Evolutionary conservation across 768 basidiomycete species (phyloP), one percentile per base, ranked within the genome.

Genomic region (Paxillus rubicundulus): DNA sequence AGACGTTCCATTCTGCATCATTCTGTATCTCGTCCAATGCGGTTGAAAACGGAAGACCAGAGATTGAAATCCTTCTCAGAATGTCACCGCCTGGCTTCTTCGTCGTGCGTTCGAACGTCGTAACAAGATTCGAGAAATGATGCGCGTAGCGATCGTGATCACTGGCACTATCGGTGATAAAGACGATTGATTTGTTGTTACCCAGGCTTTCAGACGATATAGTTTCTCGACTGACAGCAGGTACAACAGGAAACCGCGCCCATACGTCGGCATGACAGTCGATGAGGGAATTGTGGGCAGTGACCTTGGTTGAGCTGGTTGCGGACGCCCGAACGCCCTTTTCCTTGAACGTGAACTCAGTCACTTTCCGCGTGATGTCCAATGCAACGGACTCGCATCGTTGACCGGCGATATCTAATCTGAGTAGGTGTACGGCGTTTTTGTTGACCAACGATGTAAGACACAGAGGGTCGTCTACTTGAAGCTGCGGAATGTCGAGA

Each of bases 341-440:
- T 50, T 77, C 74, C 50, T 71, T 72, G 69, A 85, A 84, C 52
- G 70, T 74, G 54, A 81, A 82, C 49, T 84, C 80, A 2, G 82
- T 82, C 10, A 73, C 64, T 52, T 78, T 81, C 47, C 76, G 77
- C 8, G 79, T 81, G 56, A 85, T 82, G 30, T 77, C 71, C 40
- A 85, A 60, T 0, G 70, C 74, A 14, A 77, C 34, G 0, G 84
- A 85, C 20, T 59, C 59, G 46, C 75, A 75, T 16, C 56, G 50
- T 2, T 59, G 66, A 4, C 61, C 30, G 5, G 60, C 28, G 5
- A 64, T 53, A 50, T 80, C 72, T 5, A 84, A 62, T 9, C 58
- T 57, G 4, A 83, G 28, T 13, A 81, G 48, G 57, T 83, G 76
- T 5, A 78, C 71, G 36, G 68, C 70, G 5, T 61, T 64, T 45